Conservation (phyloP, 2,329 filamentous ascomycete genomes). For the Colletotrichum zoysiae region DNA sequence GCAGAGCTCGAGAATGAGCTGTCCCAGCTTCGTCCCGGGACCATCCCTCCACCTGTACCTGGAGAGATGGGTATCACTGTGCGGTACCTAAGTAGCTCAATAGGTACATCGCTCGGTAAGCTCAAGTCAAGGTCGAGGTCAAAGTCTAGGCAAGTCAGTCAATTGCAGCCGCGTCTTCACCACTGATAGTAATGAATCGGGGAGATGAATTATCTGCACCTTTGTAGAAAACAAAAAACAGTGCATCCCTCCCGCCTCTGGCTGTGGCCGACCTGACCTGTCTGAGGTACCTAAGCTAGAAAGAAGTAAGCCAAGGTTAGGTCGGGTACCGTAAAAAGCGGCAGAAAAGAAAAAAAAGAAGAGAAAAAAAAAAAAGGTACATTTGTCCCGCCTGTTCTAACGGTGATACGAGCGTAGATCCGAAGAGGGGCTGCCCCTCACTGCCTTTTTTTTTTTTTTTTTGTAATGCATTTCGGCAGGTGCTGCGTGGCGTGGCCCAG, state of each 20-base stretch:
- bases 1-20: conserved; percentile 35
- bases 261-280: too few species aligned
- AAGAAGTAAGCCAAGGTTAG: conserved; percentile 19
- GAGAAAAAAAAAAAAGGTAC: conserved; percentile 3
- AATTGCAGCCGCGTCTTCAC: not conserved
- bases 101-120: not conserved
- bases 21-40: conserved; percentile 2
- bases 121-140: not conserved
- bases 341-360: not conserved
- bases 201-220: too few species aligned
- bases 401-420: not conserved
- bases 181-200: too few species aligned
- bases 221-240: not conserved
- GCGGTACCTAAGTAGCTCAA: too few species aligned
- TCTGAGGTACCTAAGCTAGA: conserved; percentile 14
- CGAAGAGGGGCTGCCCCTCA: conserved; percentile 14
- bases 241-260: not conserved
- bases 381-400: not conserved
- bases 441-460: not conserved
- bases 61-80: not conserved
- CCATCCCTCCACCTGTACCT: not conserved
- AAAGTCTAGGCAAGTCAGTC: not conserved
- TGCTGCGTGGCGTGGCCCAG: conserved; percentile 2
- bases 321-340: conserved; percentile 1
- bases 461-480: not conserved